These are phyloP conservation scores for Cerioporus squamosus DNA, from an alignment of 1,284 basidiomycete genomes.

Conservation along the genomic window DNA sequence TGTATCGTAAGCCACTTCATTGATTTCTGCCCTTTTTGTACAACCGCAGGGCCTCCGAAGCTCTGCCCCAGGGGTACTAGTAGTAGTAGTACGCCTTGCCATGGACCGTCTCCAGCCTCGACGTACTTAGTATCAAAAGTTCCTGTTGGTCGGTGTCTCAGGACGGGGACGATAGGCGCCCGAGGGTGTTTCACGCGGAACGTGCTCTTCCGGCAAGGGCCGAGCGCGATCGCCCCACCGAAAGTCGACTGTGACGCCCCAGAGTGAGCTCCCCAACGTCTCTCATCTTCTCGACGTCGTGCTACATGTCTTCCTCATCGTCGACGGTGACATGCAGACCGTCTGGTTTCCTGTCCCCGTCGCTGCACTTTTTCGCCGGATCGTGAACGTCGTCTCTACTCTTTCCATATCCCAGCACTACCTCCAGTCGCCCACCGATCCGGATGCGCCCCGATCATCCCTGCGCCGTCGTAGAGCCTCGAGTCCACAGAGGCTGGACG, in stretches of 20 bases:
- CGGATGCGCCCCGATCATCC: slow-evolving; percentile 16
- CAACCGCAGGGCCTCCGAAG: too few relatives aligned
- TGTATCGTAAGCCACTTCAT: too few relatives aligned
- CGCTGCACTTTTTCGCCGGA: slow-evolving; percentile 59
- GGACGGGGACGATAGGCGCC: too few relatives aligned
- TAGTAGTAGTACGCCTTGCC: too few relatives aligned
- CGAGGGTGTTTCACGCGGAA: too few relatives aligned
- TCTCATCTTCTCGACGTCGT: slow-evolving; percentile 12
- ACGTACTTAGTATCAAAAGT: too few relatives aligned
- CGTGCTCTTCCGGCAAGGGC: neutral
- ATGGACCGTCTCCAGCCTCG: too few relatives aligned
- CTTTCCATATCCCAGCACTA: slow-evolving; percentile 71
- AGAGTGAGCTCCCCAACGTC: neutral
- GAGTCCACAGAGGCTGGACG: neutral
- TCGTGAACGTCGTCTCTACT: slow-evolving; percentile 68
- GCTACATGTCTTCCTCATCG: slow-evolving; percentile 27
- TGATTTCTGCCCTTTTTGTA: too few relatives aligned
- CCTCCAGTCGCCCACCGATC: slow-evolving; percentile 35
- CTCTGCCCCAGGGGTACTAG: too few relatives aligned
- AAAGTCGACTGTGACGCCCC: neutral
- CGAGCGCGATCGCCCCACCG: neutral
- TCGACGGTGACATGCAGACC: slow-evolving; percentile 48
- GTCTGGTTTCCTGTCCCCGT: slow-evolving; percentile 64
- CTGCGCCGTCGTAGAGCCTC: slow-evolving; percentile 4
- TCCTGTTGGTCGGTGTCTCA: too few relatives aligned